phyloP scores from a whole-genome alignment of 208 protist genomes.

The Crithidia brevicula region DNA sequence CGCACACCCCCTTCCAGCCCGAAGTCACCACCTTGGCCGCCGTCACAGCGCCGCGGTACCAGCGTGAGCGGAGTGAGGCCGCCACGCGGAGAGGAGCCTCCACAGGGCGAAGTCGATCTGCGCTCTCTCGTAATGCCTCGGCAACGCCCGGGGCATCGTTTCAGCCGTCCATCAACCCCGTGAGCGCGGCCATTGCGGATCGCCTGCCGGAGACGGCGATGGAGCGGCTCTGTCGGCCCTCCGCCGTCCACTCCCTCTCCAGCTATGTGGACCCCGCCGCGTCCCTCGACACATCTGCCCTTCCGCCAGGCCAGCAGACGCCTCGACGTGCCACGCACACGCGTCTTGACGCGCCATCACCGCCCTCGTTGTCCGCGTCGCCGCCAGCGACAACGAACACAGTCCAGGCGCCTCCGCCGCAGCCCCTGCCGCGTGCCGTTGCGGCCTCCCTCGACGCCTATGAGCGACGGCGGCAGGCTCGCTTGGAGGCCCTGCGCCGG shows the following conservation, averaged over 20 bases:
- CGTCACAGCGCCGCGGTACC: slow-evolving; percentile 32
- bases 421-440: slow-evolving; percentile 31
- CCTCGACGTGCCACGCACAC: background rate
- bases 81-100: background rate
- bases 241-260: slow-evolving; percentile 27
- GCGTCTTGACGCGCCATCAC: slow-evolving; percentile 6
- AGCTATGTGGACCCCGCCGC: slow-evolving; percentile 16
- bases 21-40: slow-evolving; percentile 51
- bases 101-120: background rate
- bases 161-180: slow-evolving; percentile 68
- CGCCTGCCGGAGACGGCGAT: slow-evolving; percentile 50
- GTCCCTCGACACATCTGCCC: background rate
- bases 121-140: background rate
- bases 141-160: no score
- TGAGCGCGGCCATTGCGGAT: slow-evolving; percentile 71
- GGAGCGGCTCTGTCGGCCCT: slow-evolving; percentile 49
- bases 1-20: slow-evolving; percentile 42
- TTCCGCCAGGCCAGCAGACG: background rate
- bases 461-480: slow-evolving; percentile 48
- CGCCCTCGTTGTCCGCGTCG: no score
- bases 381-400: no score
- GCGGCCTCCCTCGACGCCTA: slow-evolving; percentile 47
- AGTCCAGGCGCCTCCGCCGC: background rate
- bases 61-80: slow-evolving; percentile 4
- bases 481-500: slow-evolving; percentile 38